Base-by-base conservation (phyloP, 78 protist genomes). In the Isochrysis galbana region DNA sequence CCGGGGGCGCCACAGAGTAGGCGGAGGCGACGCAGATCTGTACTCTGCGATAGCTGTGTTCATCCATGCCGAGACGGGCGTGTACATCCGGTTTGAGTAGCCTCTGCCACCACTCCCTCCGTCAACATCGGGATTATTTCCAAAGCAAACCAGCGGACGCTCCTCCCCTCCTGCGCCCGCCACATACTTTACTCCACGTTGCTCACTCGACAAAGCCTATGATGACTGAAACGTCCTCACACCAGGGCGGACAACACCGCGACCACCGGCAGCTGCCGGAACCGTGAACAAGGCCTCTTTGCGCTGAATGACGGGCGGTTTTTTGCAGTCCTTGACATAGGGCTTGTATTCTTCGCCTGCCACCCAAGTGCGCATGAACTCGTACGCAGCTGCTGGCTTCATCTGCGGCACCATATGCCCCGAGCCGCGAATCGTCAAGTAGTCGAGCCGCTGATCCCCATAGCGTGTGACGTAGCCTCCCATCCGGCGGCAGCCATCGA, bases 351-450 rank as follows among this genome's bases (percentile, higher is more conserved):
- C 54, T 38, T 89, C 92, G 92, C 3, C n/a, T 3, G 10, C 5
- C n/a, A 89, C 2, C 92, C 92, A 89, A 14, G 42, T n/a, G 55
- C 55, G n/a, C 22, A 89, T 78, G 78, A 89, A 89, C 82, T 89
- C 92, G 67, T 67, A 39, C 26, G 91, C 10, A 26, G 23, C 29
- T 22, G 19, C 61, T 5, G 92, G 92, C 92, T 89, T 89, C 48
- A 54, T 67, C 83, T 89, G 42, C 26, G 92, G 92, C 84, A 89
- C 92, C 92, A 89, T 89, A n/a, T 89, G 92, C 32, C 92, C 92
- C 3, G 61, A 4, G 55, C 92, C 92, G 45, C 92, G 80, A 51
- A 89, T 69, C 32, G 92, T 89, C 38, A 89, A 36, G 26, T 39
- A 61, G 83, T 61, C 83, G 36, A 89, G 41, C 36, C 47, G 38